Base-by-base conservation (phyloP, 345 rosid species). In the Hibiscus tridactylites region DNA sequence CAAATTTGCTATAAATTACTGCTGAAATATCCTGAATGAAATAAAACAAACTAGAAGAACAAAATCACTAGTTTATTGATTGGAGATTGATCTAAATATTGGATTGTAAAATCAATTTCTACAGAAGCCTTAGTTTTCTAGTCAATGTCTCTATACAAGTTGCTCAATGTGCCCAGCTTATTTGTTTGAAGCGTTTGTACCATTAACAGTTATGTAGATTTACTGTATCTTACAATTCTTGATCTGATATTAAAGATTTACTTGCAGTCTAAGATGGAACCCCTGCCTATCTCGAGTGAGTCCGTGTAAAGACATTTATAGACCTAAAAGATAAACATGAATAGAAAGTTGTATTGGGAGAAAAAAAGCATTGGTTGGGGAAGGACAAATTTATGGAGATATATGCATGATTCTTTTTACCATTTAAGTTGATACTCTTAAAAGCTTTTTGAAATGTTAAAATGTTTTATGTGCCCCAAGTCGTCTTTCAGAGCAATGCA, bases 301-400 rank as follows among this genome's bases (percentile, higher is more conserved):
- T 17, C 24, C 3, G 49, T 63, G 12, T 53, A 39, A 63, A 37
- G 28, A n/a, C 21, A 35, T 37, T 63, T 21, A 19, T 39, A 42
- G 26, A n/a, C 7, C 8, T 28, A 62, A 39, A n/a, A 0, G 10
- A 24, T 39, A 17, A 37, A 63, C 47, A n/a, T 39, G 13, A 10
- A 64, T 9, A 5, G 49, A 42, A 19, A 64, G 52, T 64, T 64
- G 29, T 19, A 29, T 39, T 64, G 31, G 52, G 52, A 39, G 68
- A 39, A 64, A 64, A 33, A 64, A 19, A n/a, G n/a, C 31, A 64
- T 39, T 29, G 52, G 68, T 64, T 9, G 47, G 68, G 68, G 52
- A 64, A 21, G 16, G n/a, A 6, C n/a, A n/a, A 37, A 39, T 19
- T 11, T 39, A 64, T 39, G 31, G 49, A 33, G 46, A 63, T 64